Evolutionary conservation across 495 filamentous ascomycete genomes (phyloP).

Genomic region (Penicillium flavigenum): DNA sequence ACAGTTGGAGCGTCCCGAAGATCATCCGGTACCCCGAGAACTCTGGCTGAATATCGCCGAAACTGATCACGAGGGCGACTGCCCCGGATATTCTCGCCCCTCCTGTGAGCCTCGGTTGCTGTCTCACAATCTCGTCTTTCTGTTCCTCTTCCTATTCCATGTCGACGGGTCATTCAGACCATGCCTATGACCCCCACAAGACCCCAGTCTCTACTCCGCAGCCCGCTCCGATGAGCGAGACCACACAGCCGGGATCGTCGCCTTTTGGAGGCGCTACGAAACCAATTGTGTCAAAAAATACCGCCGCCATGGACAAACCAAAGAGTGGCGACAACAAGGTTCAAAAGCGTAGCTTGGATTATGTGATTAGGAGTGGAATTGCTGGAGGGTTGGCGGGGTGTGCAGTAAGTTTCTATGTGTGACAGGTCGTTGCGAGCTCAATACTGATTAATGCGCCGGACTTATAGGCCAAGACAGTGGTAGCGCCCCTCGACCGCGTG

Average conservation of each 20-base stretch:
- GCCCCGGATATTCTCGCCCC: slow-evolving; percentile 23
- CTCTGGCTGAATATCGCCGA: slow-evolving; percentile 30
- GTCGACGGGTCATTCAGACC: slow-evolving; percentile 32
- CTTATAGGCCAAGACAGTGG: slow-evolving; percentile 86
- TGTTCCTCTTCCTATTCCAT: slow-evolving; percentile 24
- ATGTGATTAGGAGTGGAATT: slow-evolving; percentile 74
- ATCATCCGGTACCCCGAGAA: slow-evolving; percentile 37
- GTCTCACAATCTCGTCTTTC: slow-evolving; percentile 13
- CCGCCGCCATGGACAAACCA: slow-evolving; percentile 13
- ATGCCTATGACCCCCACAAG: slow-evolving; percentile 28
- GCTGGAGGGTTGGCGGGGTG: slow-evolving; percentile 89
- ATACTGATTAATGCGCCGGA: slow-evolving; percentile 9
- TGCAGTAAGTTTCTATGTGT: slow-evolving; percentile 57
- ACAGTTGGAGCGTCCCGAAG: slow-evolving; percentile 22
- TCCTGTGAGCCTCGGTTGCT: slow-evolving; percentile 21
- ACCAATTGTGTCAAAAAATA: slow-evolving; percentile 7
- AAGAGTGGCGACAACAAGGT: slow-evolving; percentile 34
- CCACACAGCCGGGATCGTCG: slow-evolving; percentile 30
- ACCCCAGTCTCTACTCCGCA: slow-evolving; percentile 24
- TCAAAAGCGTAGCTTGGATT: slow-evolving; percentile 75
- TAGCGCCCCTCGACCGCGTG: slow-evolving; percentile 93
- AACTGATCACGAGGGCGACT: slow-evolving; percentile 30
- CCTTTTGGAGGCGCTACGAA: slow-evolving; percentile 24
- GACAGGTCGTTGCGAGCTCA: slow-evolving; percentile 1
- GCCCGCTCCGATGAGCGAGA: slow-evolving; percentile 37